A percentile compares a stretch with the other conserved stretches of the same genome.
Evolutionary conservation across 768 basidiomycete species (phyloP).

Genomic region (Suillus bovinus): DNA sequence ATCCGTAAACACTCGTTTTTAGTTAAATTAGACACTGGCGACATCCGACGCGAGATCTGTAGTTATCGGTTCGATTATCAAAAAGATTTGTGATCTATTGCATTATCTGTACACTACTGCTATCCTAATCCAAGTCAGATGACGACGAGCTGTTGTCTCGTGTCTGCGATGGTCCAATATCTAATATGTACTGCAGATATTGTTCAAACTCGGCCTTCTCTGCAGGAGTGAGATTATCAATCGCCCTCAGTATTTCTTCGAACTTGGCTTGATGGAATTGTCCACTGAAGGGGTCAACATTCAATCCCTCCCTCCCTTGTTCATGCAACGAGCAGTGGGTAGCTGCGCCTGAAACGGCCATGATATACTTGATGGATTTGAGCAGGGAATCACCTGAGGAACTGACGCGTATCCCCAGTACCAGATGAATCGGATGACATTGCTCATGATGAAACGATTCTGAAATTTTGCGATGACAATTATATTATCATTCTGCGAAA

Average conservation of each 20-base stretch:
- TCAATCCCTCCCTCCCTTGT: not conserved
- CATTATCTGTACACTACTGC: too few relatives aligned
- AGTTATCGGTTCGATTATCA: too few relatives aligned
- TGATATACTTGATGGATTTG: not conserved
- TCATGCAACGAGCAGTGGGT: not conserved
- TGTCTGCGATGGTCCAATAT: too few relatives aligned
- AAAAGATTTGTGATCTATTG: too few relatives aligned
- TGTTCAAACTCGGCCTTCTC: too few relatives aligned
- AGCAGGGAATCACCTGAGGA: not conserved
- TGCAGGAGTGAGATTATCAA: too few relatives aligned
- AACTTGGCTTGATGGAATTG: rapidly evolving
- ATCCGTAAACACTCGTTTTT: too few relatives aligned
- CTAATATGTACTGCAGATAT: too few relatives aligned
- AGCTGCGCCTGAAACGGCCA: not conserved
- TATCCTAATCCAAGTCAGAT: too few relatives aligned
- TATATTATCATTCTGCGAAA: not conserved
- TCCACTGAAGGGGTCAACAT: not conserved
- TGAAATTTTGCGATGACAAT: not conserved
- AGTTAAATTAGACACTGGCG: too few relatives aligned
- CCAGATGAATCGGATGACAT: not conserved
- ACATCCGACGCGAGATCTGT: too few relatives aligned
- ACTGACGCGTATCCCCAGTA: not conserved
- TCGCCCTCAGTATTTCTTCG: not conserved
- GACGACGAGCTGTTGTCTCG: too few relatives aligned
- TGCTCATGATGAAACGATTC: not conserved